phyloP scores from a whole-genome alignment of 1,284 basidiomycete species.

The Pholiota adiposa region DNA sequence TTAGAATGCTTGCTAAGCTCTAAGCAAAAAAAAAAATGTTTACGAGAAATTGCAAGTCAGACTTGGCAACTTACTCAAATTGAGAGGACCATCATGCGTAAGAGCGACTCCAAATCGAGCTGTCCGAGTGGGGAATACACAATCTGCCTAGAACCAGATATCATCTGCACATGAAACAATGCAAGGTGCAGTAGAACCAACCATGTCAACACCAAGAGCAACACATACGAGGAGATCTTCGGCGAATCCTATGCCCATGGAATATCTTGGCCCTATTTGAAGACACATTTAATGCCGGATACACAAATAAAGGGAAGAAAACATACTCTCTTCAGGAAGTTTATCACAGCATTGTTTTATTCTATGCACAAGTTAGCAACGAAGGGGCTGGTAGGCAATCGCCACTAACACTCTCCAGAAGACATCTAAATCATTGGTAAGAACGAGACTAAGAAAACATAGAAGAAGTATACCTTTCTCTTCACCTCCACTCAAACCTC shows the following conservation, averaged over 20 bases:
- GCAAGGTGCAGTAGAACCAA: conserved; percentile 31
- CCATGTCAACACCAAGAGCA: conserved; percentile 90
- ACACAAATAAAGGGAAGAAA: background rate
- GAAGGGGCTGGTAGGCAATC: conserved; percentile 4
- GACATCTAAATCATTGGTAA: conserved; percentile 49
- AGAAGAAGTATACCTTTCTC: conserved; percentile 66
- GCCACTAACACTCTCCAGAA: conserved; percentile 81
- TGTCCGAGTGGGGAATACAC: conserved; percentile 87
- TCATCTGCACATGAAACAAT: background rate
- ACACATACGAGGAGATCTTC: conserved; percentile 89
- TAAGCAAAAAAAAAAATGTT: conserved; percentile 19
- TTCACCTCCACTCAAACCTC: conserved; percentile 84
- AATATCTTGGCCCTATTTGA: conserved; percentile 73
- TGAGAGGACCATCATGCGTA: conserved; percentile 78
- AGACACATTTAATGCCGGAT: background rate
- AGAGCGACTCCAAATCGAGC: conserved; percentile 87
- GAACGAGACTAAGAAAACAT: conserved; percentile 8
- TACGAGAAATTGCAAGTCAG: background rate
- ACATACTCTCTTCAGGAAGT: conserved; percentile 74
- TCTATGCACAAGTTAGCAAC: conserved; percentile 39
- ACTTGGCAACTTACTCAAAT: conserved; percentile 59
- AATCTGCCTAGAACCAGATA: conserved; percentile 65
- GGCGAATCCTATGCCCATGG: conserved; percentile 89
- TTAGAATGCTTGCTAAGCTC: conserved; percentile 71
- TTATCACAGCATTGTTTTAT: conserved; percentile 80